Percentiles rank a stretch among this genome's conserved stretches.
These are phyloP conservation scores for Hydnum rufescens DNA, from an alignment of 768 basidiomycete species.

Conservation along the genomic window DNA sequence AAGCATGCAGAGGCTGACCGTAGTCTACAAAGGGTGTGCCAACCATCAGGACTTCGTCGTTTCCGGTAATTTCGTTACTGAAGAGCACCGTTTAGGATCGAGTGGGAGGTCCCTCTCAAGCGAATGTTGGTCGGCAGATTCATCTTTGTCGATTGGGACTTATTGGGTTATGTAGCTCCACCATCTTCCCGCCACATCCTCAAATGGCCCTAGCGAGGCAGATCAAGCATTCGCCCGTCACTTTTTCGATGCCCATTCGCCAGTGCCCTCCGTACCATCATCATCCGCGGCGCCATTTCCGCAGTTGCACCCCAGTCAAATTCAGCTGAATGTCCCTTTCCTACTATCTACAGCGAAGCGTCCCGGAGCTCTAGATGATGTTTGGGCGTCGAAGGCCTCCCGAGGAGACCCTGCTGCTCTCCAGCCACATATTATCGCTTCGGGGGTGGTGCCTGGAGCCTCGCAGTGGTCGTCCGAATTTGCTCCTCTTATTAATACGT, in stretches of 20 bases:
- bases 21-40: conserved; percentile 58
- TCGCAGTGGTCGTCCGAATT: too few species aligned
- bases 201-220: conserved; percentile 32
- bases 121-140: neutral
- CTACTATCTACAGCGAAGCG: conserved; percentile 17
- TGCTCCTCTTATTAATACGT: too few species aligned
- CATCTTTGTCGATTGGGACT: neutral
- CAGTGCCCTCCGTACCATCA: conserved; percentile 19
- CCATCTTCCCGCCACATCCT: conserved; percentile 44
- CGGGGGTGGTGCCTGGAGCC: too few species aligned
- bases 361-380: conserved; percentile 3
- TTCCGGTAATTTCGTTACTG: neutral
- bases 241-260: conserved; percentile 31
- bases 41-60: neutral
- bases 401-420: too few species aligned
- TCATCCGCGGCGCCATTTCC: conserved; percentile 9
- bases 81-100: conserved; percentile 55
- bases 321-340: too few species aligned
- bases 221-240: conserved; percentile 60
- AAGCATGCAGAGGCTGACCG: conserved; percentile 82
- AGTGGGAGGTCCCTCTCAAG: conserved; percentile 10
- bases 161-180: conserved; percentile 43
- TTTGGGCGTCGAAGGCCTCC: too few species aligned
- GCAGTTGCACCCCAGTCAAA: conserved; percentile 19
- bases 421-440: too few species aligned